phyloP scores from a whole-genome alignment of 2,329 filamentous ascomycete genomes.

The Phoma herbarum region DNA sequence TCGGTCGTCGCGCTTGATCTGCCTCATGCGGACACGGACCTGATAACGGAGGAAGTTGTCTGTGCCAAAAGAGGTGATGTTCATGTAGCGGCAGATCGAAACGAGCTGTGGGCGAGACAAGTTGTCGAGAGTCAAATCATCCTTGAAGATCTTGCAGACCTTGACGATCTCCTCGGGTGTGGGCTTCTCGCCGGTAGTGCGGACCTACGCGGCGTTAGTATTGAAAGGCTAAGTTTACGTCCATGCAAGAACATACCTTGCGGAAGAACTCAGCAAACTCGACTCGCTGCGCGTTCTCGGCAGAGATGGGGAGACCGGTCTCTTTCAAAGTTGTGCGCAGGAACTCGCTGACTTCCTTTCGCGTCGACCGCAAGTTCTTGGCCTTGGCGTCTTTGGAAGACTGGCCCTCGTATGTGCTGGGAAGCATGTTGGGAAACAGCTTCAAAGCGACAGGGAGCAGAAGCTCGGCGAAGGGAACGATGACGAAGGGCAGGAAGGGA shows the following conservation, averaged over 20 bases:
- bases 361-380: slow-evolving; percentile 78
- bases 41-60: slow-evolving; percentile 98
- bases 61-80: slow-evolving; percentile 94
- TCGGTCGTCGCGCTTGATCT: slow-evolving; percentile 97
- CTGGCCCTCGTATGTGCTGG: slow-evolving; percentile 94
- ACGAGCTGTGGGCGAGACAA: slow-evolving; percentile 93
- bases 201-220: slow-evolving; percentile 46
- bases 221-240: neutral
- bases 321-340: slow-evolving; percentile 88
- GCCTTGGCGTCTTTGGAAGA: slow-evolving; percentile 91
- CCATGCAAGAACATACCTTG: slow-evolving; percentile 67
- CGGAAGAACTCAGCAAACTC: slow-evolving; percentile 98
- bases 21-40: slow-evolving; percentile 95
- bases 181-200: slow-evolving; percentile 88
- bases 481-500: slow-evolving; percentile 95
- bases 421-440: slow-evolving; percentile 95
- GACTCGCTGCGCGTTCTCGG: slow-evolving; percentile 84
- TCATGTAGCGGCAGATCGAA: slow-evolving; percentile 98
- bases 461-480: slow-evolving; percentile 94
- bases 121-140: slow-evolving; percentile 97
- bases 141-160: slow-evolving; percentile 98
- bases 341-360: slow-evolving; percentile 93
- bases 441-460: slow-evolving; percentile 90
- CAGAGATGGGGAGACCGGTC: slow-evolving; percentile 88
- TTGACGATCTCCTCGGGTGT: slow-evolving; percentile 93